Evolutionary conservation across 345 rosid genomes (phyloP).

Genomic region (Heritiera fomes): DNA sequence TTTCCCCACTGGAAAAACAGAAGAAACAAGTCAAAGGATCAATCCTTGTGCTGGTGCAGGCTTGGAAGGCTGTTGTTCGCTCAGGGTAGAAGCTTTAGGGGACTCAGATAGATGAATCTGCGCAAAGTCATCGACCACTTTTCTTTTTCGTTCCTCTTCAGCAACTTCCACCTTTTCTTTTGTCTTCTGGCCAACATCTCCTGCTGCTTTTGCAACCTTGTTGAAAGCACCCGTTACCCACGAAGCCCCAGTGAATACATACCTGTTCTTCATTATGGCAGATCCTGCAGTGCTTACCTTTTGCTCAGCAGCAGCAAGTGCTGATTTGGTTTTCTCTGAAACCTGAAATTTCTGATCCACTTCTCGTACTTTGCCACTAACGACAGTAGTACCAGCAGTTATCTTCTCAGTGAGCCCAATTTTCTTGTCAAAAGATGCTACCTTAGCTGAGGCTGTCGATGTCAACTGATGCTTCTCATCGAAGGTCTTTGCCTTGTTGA

Average conservation of each 20-base stretch:
- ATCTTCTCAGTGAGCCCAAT: constrained; percentile 84
- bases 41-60: constrained; percentile 55
- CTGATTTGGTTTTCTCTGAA: constrained; percentile 89
- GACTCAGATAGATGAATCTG: constrained; percentile 81
- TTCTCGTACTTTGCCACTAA: constrained; percentile 86
- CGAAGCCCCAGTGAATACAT: constrained; percentile 69
- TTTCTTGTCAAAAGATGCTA: constrained; percentile 77
- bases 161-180: constrained; percentile 79
- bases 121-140: constrained; percentile 84
- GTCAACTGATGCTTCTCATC: constrained; percentile 93
- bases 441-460: constrained; percentile 87
- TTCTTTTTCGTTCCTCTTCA: constrained; percentile 80
- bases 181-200: constrained; percentile 92
- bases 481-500: constrained; percentile 75
- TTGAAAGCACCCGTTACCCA: constrained; percentile 88
- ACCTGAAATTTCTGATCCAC: constrained; percentile 95
- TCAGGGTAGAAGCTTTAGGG: constrained; percentile 49
- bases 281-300: constrained; percentile 82
- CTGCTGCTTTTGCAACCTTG: constrained; percentile 90
- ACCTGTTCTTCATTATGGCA: constrained; percentile 93
- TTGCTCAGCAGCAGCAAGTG: constrained; percentile 85
- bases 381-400: constrained; percentile 67
- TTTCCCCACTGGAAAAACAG: neutral
- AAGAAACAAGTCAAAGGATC: constrained; percentile 46
- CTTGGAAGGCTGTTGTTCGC: constrained; percentile 48